A percentile compares a stretch with the other conserved stretches of the same genome.
Conservation (phyloP, 148 eudicot genomes). For the Camellia sinensis region DNA sequence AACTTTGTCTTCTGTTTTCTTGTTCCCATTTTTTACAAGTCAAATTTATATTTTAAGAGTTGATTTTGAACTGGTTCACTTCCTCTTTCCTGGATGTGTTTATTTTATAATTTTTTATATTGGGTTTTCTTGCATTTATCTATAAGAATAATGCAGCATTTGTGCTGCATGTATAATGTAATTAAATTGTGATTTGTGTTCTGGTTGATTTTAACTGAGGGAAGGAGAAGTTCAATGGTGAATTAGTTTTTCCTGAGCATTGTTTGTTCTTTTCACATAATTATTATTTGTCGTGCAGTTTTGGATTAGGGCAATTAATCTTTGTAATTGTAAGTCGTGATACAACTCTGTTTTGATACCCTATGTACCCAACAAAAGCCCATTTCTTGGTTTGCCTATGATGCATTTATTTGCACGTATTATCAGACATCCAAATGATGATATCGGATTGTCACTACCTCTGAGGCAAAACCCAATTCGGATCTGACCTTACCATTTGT, state of each 20-base stretch:
- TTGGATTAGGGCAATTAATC: background rate
- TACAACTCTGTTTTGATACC: background rate
- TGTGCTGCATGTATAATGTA: too few relatives aligned
- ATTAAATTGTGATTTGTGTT: background rate
- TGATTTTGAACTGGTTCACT: background rate
- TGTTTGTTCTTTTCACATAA: too few relatives aligned
- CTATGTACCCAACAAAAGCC: background rate
- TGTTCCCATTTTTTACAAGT: background rate
- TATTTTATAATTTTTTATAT: too few relatives aligned
- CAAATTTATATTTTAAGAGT: background rate
- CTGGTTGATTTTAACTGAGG: background rate
- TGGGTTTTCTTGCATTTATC: too few relatives aligned
- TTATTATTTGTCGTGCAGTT: too few relatives aligned
- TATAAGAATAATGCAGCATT: too few relatives aligned
- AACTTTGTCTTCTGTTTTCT: too few relatives aligned
- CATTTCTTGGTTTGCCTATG: constrained; percentile 10
- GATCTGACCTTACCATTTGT: background rate
- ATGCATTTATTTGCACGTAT: constrained; percentile 9
- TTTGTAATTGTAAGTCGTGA: background rate
- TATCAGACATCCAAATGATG: constrained; percentile 14
- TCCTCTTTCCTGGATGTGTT: too few relatives aligned
- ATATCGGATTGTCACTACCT: constrained; percentile 21
- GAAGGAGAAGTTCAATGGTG: background rate
- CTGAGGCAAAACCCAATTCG: constrained; percentile 14
- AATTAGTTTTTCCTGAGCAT: too few relatives aligned